phyloP scores from a whole-genome alignment of 768 basidiomycete species.

The Pulveroboletus sp. region DNA sequence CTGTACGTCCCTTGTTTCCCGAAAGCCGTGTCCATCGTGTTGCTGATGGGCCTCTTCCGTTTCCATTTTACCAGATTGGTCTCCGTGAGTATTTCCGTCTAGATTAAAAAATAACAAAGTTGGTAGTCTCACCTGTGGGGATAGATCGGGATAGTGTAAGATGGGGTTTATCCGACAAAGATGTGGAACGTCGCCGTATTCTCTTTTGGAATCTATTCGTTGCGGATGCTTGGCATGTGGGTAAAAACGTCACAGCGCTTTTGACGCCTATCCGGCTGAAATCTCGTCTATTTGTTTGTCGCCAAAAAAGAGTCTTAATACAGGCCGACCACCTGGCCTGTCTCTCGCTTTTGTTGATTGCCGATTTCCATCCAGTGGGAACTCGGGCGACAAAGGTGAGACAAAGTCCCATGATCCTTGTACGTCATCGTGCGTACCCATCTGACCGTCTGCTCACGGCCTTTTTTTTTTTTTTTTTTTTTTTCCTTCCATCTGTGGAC shows the following conservation, averaged over 20 bases:
- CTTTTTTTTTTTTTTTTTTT: too few relatives aligned
- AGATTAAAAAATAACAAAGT: constrained; percentile 1
- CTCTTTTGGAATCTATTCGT: constrained; percentile 79
- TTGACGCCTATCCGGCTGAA: constrained; percentile 9
- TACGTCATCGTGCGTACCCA: constrained; percentile 23
- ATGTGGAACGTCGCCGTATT: constrained; percentile 60
- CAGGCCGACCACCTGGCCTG: constrained; percentile 68
- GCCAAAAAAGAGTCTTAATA: constrained; percentile 71
- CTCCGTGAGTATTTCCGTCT: constrained; percentile 49
- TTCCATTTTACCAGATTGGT: constrained; percentile 46
- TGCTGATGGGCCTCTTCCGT: constrained; percentile 10
- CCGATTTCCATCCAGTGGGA: constrained; percentile 42
- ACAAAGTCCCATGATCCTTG: constrained; percentile 23
- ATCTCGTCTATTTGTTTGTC: not conserved
- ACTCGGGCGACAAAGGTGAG: constrained; percentile 12
- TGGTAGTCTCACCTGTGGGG: constrained; percentile 11
- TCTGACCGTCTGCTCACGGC: too few relatives aligned
- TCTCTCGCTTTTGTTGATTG: constrained; percentile 65
- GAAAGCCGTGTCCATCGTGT: not conserved
- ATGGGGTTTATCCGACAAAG: constrained; percentile 59
- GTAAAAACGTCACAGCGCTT: constrained; percentile 14
- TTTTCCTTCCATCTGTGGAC: too few relatives aligned
- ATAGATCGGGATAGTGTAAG: constrained; percentile 58
- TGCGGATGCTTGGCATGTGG: constrained; percentile 64
- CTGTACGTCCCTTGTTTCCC: constrained; percentile 40